Evolutionary conservation across 1,139 yeast species (phyloP).

Genomic region (Diutina sp.): DNA sequence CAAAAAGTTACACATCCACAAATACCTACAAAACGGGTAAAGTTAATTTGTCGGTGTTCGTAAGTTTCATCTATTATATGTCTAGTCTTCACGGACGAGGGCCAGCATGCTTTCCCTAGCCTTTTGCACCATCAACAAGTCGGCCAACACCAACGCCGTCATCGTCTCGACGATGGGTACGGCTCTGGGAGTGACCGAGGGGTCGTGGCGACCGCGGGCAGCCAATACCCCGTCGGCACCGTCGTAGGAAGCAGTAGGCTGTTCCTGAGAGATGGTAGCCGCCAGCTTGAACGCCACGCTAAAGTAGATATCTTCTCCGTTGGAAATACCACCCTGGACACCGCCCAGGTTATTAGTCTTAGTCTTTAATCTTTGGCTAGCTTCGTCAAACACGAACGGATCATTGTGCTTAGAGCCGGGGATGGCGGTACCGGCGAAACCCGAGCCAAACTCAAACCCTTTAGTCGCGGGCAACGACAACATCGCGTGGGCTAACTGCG

Average conservation of each 20-base stretch:
- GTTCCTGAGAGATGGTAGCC: constrained; percentile 93
- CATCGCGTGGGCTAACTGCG: constrained; percentile 94
- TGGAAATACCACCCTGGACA: constrained; percentile 93
- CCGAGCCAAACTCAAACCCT: constrained; percentile 96
- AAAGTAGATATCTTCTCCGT: constrained; percentile 91
- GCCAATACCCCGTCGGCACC: constrained; percentile 81
- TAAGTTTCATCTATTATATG: not conserved
- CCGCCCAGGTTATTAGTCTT: constrained; percentile 92
- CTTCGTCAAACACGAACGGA: constrained; percentile 52
- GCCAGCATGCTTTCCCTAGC: constrained; percentile 42
- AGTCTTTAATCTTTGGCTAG: constrained; percentile 56
- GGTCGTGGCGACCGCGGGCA: constrained; percentile 97
- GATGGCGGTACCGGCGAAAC: constrained; percentile 77
- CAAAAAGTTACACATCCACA: too few relatives aligned
- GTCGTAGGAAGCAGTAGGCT: constrained; percentile 74
- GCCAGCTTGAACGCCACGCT: constrained; percentile 96
- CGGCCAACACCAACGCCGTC: constrained; percentile 90
- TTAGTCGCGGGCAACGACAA: constrained; percentile 93
- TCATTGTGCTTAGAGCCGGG: constrained; percentile 95
- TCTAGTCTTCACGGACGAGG: not conserved
- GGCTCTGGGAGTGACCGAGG: constrained; percentile 96
- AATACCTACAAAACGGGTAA: too few relatives aligned
- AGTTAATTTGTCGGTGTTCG: too few relatives aligned
- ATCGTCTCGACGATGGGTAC: constrained; percentile 97
- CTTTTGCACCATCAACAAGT: constrained; percentile 73